Evolutionary conservation across 345 rosid species (phyloP), one percentile per base, ranked within the genome.

Genomic region (Tarenaya hassleriana): DNA sequence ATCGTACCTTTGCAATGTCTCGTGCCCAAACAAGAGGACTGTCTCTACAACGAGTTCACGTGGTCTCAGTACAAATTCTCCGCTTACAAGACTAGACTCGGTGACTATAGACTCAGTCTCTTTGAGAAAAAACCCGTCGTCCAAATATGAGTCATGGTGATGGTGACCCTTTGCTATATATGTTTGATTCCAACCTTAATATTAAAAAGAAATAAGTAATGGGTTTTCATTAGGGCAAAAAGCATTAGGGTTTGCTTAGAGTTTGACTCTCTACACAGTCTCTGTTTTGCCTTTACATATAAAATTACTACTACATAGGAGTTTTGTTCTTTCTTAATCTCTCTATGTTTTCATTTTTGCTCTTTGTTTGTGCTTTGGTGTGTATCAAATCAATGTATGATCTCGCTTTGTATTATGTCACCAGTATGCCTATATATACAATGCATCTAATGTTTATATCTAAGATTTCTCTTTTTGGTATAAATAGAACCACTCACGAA

Each of bases 1-100:
- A 84, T 91, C 19, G 71, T 72, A 2, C 81, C 98, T 42, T 50
- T 87, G 5, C 60, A 73, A 0, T 64, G 71, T 1, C 61, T 91
- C 10, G 13, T 82, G 62, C 75, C 64, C 35, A 64, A 74, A 39
- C 81, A 69, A 17, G 87, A 82, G 32, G 87, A 81, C 19, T 71
- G 77, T 68, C 69, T 80, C 69, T 91, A 91, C 75, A 68, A 73
- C 35, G 96, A 84, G 51, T 87, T 87, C 77, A 84, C 92, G 17
- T 91, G 98, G 98, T 49, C 41, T 43, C 89, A 91, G 31, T 91
- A 80, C 70, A 90, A 90, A 45, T 58, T 44, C 8, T 83, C 97
- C 40, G 91, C 85, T 6, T 82, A 82, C 68, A 82, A 74, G 55
- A 76, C 94, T 15, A 90, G 74, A 68, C 68, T 90, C 67, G 84